phyloP scores from a whole-genome alignment of 768 basidiomycete species.

The Boletus edulis region DNA sequence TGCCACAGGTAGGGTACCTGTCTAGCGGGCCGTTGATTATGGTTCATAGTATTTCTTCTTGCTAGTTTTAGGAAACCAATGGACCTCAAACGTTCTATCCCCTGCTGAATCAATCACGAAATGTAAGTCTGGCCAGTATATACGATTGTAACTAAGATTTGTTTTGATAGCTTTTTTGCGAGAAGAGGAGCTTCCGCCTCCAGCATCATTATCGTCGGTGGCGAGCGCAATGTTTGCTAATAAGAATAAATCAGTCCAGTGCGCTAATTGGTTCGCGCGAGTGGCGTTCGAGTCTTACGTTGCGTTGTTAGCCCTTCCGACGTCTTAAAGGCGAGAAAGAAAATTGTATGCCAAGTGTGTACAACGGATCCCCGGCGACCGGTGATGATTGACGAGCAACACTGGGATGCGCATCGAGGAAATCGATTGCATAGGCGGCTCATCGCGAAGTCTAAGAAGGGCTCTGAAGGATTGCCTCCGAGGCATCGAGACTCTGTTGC shows the following conservation, averaged over 20 bases:
- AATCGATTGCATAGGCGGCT: slow-evolving; percentile 56
- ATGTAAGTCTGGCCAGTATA: slow-evolving; percentile 34
- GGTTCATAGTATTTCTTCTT: slow-evolving; percentile 1
- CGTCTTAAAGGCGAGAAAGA: slow-evolving; percentile 53
- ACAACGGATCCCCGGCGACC: slow-evolving; percentile 57
- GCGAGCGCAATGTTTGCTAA: slow-evolving; percentile 54
- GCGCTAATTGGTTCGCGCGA: slow-evolving; percentile 14
- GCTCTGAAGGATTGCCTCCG: neutral
- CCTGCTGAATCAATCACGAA: slow-evolving; percentile 48
- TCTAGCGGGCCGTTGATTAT: neutral
- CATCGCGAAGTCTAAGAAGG: slow-evolving; percentile 30
- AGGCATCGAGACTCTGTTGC: neutral
- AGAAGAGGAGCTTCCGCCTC: slow-evolving; percentile 49
- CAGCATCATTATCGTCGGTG: slow-evolving; percentile 49
- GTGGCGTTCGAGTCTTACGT: slow-evolving; percentile 9
- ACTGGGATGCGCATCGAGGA: slow-evolving; percentile 58
- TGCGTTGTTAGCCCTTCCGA: slow-evolving; percentile 49
- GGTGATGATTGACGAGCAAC: slow-evolving; percentile 55
- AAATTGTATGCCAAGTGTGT: slow-evolving; percentile 60
- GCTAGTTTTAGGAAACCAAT: slow-evolving; percentile 51
- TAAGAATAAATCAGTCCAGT: slow-evolving; percentile 47
- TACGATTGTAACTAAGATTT: neutral
- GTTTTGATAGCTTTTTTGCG: slow-evolving; percentile 53
- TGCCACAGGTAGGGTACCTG: slow-evolving; percentile 53
- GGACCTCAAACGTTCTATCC: slow-evolving; percentile 55